phyloP scores from a whole-genome alignment of 2,329 filamentous ascomycete species.

The Fusarium citri region DNA sequence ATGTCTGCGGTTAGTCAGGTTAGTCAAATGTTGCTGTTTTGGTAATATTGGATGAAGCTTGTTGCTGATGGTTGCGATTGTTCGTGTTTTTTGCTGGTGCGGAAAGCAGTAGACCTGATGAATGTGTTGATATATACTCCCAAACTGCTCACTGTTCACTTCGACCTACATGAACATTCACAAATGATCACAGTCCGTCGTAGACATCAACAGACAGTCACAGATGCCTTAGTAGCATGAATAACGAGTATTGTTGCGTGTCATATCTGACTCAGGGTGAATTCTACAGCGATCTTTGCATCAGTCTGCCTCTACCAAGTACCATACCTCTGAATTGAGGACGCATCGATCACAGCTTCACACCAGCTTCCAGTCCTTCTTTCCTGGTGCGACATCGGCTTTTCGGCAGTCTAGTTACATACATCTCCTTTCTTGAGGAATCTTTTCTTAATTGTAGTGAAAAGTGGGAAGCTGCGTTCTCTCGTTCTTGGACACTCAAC shows the following conservation, averaged over 20 bases:
- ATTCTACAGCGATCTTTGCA: rapidly evolving
- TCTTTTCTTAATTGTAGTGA: too few species aligned
- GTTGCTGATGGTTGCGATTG: not conserved
- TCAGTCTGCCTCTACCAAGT: not conserved
- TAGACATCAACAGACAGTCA: not conserved
- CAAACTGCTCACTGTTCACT: not conserved
- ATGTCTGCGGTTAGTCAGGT: not conserved
- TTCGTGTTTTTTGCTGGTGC: not conserved
- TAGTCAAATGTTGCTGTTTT: not conserved
- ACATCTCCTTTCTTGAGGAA: too few species aligned
- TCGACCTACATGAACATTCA: rapidly evolving
- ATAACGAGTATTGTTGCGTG: not conserved
- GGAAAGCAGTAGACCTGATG: rapidly evolving
- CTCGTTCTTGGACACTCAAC: too few species aligned
- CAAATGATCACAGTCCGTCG: not conserved
- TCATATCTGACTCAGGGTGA: not conserved
- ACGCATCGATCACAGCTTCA: not conserved
- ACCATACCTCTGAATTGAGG: not conserved
- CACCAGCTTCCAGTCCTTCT: not conserved
- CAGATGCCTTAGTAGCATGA: not conserved
- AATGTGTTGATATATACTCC: not conserved
- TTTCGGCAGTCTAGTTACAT: too few species aligned
- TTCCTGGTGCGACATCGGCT: rapidly evolving
- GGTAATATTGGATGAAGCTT: not conserved
- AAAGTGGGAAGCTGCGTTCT: too few species aligned